A percentile compares a stretch with the other conserved stretches of the same genome.
These are phyloP conservation scores for Dioscorea zingiberensis DNA, from an alignment of 106 monocot species.

Conservation along the genomic window DNA sequence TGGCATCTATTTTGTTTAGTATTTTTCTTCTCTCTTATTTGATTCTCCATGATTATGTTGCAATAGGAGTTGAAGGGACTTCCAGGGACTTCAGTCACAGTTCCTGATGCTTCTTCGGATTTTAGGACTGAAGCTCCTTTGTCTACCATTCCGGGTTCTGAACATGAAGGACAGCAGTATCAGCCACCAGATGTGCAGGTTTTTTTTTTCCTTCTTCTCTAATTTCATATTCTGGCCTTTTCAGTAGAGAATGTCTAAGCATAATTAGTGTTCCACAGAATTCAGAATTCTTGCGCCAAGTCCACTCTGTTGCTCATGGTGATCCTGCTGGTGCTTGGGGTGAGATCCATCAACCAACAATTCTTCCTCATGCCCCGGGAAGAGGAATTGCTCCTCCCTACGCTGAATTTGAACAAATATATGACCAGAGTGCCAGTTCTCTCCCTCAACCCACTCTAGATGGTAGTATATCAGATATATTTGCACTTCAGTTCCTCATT, in stretches of 20 bases:
- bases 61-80: slow-evolving; percentile 57
- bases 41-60: not conserved
- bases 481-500: not conserved
- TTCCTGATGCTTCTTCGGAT: slow-evolving; percentile 28
- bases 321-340: slow-evolving; percentile 53
- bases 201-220: slow-evolving; percentile 1
- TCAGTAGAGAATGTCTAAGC: slow-evolving; percentile 6
- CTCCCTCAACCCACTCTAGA: slow-evolving; percentile 33
- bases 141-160: slow-evolving; percentile 58
- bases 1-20: too few relatives aligned
- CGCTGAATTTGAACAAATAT: slow-evolving; percentile 56
- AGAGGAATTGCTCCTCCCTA: slow-evolving; percentile 26
- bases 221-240: not conserved
- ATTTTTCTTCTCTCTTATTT: too few relatives aligned
- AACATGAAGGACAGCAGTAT: slow-evolving; percentile 43
- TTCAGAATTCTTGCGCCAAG: slow-evolving; percentile 42
- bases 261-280: slow-evolving; percentile 22
- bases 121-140: slow-evolving; percentile 39
- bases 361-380: slow-evolving; percentile 29
- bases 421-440: slow-evolving; percentile 22
- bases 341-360: slow-evolving; percentile 35
- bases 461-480: slow-evolving; percentile 23
- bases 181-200: slow-evolving; percentile 44
- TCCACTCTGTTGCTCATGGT: slow-evolving; percentile 35
- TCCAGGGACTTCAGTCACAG: slow-evolving; percentile 41